Evolutionary conservation across 805 yeast species (phyloP).

Genomic region (Zygoascus biomembranicola): DNA sequence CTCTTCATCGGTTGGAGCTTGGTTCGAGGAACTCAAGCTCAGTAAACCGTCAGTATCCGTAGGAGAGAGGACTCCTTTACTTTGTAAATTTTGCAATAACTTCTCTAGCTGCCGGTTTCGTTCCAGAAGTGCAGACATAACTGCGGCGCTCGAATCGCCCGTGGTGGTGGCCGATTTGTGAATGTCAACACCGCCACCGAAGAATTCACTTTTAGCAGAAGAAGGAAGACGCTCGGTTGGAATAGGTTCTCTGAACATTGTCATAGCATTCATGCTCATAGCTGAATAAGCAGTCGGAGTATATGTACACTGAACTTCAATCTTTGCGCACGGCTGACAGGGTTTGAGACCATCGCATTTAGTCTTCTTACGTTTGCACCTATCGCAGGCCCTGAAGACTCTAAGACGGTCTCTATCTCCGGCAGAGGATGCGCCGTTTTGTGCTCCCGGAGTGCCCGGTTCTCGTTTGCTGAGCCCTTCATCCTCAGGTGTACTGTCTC

Average conservation of each 20-base stretch:
- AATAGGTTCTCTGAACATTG: background rate
- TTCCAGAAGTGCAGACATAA: background rate
- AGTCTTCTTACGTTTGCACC: slow-evolving; percentile 47
- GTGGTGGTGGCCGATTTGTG: background rate
- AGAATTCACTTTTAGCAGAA: background rate
- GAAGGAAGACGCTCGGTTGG: background rate
- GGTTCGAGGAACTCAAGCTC: background rate
- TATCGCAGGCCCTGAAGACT: slow-evolving; percentile 47
- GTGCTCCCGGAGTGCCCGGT: background rate
- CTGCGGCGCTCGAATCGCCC: background rate
- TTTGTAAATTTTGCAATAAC: slow-evolving; percentile 1
- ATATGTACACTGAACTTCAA: slow-evolving; percentile 20
- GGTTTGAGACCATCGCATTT: slow-evolving; percentile 50
- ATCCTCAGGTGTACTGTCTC: too few species aligned
- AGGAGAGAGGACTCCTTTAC: background rate
- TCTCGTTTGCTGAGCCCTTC: background rate
- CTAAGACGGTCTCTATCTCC: slow-evolving; percentile 10
- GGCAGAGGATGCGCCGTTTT: background rate
- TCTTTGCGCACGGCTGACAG: slow-evolving; percentile 39
- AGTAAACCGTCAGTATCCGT: background rate
- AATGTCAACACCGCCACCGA: background rate
- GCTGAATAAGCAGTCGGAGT: slow-evolving; percentile 1
- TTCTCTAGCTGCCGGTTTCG: slow-evolving; percentile 4
- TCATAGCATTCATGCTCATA: background rate
- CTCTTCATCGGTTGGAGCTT: background rate